Conservation (phyloP, 768 basidiomycete species). For the Xerocomellus amylosporus region DNA sequence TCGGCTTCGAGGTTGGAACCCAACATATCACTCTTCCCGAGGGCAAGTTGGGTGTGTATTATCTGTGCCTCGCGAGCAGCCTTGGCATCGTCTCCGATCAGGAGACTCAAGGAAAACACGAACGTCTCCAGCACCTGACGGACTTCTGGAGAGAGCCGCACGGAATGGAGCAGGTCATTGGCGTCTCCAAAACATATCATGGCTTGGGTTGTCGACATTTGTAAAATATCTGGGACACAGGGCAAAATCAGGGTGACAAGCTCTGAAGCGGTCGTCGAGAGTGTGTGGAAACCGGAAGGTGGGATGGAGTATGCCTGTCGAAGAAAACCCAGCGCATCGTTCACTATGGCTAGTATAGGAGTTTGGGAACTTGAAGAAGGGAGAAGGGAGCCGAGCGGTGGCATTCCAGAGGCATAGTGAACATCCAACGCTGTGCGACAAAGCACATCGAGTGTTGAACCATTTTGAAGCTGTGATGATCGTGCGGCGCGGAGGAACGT, state of each 20-base stretch:
- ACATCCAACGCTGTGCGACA: conserved; percentile 63
- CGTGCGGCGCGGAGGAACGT: conserved; percentile 67
- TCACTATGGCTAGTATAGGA: conserved; percentile 50
- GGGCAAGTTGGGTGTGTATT: conserved; percentile 61
- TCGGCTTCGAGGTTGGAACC: conserved; percentile 63
- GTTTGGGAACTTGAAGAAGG: conserved; percentile 48
- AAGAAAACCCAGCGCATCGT: conserved; percentile 60
- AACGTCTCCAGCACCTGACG: conserved; percentile 60
- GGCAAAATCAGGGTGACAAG: conserved; percentile 61
- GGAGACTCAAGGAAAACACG: conserved; percentile 53
- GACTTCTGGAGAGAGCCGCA: conserved; percentile 50
- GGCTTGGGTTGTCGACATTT: conserved; percentile 60
- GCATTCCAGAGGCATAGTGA: conserved; percentile 57
- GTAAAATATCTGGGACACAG: conserved; percentile 58
- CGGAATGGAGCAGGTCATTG: conserved; percentile 50
- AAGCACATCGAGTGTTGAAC: conserved; percentile 66
- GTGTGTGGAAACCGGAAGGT: conserved; percentile 51
- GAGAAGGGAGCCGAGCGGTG: conserved; percentile 54
- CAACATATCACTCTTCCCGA: conserved; percentile 56
- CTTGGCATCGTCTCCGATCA: conserved; percentile 69
- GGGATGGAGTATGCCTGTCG: conserved; percentile 53
- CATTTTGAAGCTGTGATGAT: conserved; percentile 59
- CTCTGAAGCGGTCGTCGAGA: conserved; percentile 59
- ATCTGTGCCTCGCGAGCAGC: conserved; percentile 68
- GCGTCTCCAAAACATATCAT: conserved; percentile 47